Percentiles rank a stretch among this genome's conserved stretches.
Evolutionary conservation across 768 basidiomycete genomes (phyloP).

Genomic region (Boletus eberwhitei): DNA sequence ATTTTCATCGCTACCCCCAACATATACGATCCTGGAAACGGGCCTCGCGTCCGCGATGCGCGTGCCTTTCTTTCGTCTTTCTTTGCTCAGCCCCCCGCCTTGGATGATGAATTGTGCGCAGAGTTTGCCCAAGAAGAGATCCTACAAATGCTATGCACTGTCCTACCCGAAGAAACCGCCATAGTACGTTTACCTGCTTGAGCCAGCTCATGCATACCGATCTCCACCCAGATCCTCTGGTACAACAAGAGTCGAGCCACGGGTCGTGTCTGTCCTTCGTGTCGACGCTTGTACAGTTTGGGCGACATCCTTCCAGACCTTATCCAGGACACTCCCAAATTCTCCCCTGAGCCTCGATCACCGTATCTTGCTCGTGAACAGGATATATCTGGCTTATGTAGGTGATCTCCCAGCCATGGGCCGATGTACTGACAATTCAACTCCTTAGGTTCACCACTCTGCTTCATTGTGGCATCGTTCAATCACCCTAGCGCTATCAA

Average conservation of each 20-base stretch:
- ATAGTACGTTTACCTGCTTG: constrained; percentile 43
- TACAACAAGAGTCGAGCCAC: constrained; percentile 78
- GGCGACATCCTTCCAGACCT: constrained; percentile 62
- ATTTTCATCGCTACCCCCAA: constrained; percentile 47
- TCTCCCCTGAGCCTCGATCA: constrained; percentile 23
- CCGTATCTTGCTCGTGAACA: constrained; percentile 57
- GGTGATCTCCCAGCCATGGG: constrained; percentile 23
- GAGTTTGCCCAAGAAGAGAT: constrained; percentile 78
- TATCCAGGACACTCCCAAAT: constrained; percentile 24
- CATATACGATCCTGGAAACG: constrained; percentile 76
- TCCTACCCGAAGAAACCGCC: constrained; percentile 70
- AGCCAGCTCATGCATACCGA: not conserved
- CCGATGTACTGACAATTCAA: not conserved
- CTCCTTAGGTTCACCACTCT: constrained; percentile 65
- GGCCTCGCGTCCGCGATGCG: constrained; percentile 69
- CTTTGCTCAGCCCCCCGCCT: constrained; percentile 63
- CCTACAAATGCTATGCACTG: constrained; percentile 64
- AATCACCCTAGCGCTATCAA: constrained; percentile 61
- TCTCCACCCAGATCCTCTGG: constrained; percentile 60
- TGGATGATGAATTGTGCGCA: constrained; percentile 65
- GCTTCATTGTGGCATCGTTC: constrained; percentile 71
- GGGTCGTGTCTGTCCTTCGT: constrained; percentile 75
- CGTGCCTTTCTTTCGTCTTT: constrained; percentile 62
- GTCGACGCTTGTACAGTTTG: constrained; percentile 65
- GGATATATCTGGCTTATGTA: constrained; percentile 74